phyloP scores from a whole-genome alignment of 331 rosid genomes.

The Pyrus hybrid region DNA sequence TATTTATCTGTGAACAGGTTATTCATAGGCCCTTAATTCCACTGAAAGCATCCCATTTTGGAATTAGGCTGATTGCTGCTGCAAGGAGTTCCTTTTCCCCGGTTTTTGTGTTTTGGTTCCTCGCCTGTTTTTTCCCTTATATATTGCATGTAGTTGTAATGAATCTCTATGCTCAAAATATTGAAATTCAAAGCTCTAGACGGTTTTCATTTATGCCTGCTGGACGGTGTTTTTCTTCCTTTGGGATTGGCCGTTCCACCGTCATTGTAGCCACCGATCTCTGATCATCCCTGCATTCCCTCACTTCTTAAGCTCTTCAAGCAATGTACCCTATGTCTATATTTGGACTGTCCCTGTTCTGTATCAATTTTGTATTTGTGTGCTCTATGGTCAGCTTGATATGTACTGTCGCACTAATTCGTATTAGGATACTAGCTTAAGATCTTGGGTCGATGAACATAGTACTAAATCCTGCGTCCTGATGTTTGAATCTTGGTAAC shows the following conservation, averaged over 20 bases:
- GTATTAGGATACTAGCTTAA: too few relatives aligned
- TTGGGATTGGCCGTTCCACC: neutral
- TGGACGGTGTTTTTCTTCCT: neutral
- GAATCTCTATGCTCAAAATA: neutral
- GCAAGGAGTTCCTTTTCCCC: neutral
- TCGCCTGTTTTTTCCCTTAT: neutral
- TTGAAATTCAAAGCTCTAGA: neutral
- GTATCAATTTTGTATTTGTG: neutral
- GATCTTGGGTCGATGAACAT: neutral
- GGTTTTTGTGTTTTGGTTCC: neutral
- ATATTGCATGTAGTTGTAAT: neutral
- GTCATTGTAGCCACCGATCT: neutral
- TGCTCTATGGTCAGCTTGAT: neutral
- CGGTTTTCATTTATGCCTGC: neutral
- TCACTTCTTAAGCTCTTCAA: neutral
- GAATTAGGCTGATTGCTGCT: neutral
- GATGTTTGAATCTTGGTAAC: neutral
- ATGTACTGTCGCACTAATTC: neutral
- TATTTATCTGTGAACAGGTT: conserved; percentile 63
- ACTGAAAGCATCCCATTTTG: neutral
- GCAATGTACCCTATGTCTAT: neutral
- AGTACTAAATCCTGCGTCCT: neutral
- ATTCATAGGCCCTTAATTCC: neutral
- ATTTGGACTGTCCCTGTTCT: neutral
- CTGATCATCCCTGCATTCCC: neutral